Evolutionary conservation across 345 rosid species (phyloP).

Genomic region (Sisymbrium altissimum): DNA sequence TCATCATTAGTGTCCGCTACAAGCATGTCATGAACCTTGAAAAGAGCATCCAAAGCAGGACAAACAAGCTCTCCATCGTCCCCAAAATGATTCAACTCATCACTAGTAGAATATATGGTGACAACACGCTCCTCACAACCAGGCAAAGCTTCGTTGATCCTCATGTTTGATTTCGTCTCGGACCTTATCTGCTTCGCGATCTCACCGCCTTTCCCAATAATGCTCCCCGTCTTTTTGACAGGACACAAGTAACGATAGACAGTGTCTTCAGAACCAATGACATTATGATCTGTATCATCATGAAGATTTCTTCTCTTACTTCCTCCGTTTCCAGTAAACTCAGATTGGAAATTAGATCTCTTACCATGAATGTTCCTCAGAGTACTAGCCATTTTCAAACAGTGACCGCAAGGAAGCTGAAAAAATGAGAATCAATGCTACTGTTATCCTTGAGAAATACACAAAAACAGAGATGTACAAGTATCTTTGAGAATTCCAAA

Average conservation of each 20-base stretch:
- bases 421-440: neutral
- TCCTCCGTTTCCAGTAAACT: slow-evolving; percentile 40
- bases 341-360: slow-evolving; percentile 56
- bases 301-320: slow-evolving; percentile 58
- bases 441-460: neutral
- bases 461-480: neutral
- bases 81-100: slow-evolving; percentile 51
- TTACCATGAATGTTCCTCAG: slow-evolving; percentile 55
- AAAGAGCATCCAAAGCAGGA: slow-evolving; percentile 77
- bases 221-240: slow-evolving; percentile 57
- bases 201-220: slow-evolving; percentile 77
- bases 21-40: slow-evolving; percentile 60
- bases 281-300: slow-evolving; percentile 56
- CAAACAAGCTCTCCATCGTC: slow-evolving; percentile 48
- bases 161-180: slow-evolving; percentile 57
- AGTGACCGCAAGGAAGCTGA: slow-evolving; percentile 3
- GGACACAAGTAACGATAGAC: slow-evolving; percentile 68
- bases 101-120: slow-evolving; percentile 58
- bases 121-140: slow-evolving; percentile 73
- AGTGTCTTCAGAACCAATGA: slow-evolving; percentile 55
- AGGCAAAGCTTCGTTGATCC: slow-evolving; percentile 60
- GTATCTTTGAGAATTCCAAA: neutral
- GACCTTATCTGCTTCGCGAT: slow-evolving; percentile 63
- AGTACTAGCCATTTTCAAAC: slow-evolving; percentile 48
- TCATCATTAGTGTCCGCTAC: neutral